phyloP scores from a whole-genome alignment of 2,329 filamentous ascomycete genomes.

The Pseudofabraea citricarpa region DNA sequence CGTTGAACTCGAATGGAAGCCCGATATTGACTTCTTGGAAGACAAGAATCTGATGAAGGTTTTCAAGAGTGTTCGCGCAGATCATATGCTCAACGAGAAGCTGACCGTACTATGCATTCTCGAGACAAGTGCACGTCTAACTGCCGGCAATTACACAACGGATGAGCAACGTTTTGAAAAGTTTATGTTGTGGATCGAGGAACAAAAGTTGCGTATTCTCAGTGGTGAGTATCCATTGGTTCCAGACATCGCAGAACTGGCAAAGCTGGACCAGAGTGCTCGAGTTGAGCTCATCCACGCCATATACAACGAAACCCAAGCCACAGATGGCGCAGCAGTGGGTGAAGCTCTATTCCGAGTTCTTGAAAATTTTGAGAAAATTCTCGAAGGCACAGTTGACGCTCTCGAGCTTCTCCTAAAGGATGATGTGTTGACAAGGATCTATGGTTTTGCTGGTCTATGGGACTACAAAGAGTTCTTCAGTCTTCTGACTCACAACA shows the following conservation, averaged over 20 bases:
- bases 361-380: constrained; percentile 16
- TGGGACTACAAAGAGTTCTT: constrained; percentile 9
- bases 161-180: constrained; percentile 2
- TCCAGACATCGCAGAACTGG: background rate
- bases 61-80: background rate
- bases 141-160: background rate
- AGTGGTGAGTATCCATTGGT: constrained; percentile 5
- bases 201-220: constrained; percentile 3
- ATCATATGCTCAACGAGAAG: constrained; percentile 8
- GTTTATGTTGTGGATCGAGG: constrained; percentile 3
- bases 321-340: constrained; percentile 18
- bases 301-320: background rate
- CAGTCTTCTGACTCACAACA: constrained; percentile 4
- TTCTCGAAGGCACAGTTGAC: constrained; percentile 8
- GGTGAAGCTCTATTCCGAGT: constrained; percentile 16
- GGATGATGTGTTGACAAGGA: constrained; percentile 8
- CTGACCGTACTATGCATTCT: constrained; percentile 13
- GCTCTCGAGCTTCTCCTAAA: constrained; percentile 12
- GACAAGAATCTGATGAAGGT: constrained; percentile 5
- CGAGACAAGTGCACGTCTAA: constrained; percentile 5
- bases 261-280: background rate
- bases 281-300: constrained; percentile 1
- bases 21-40: constrained; percentile 13
- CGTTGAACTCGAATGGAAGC: constrained; percentile 12
- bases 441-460: constrained; percentile 5